Base-by-base conservation (phyloP, 305 asterid species). In the Fraxinus paxiana region DNA sequence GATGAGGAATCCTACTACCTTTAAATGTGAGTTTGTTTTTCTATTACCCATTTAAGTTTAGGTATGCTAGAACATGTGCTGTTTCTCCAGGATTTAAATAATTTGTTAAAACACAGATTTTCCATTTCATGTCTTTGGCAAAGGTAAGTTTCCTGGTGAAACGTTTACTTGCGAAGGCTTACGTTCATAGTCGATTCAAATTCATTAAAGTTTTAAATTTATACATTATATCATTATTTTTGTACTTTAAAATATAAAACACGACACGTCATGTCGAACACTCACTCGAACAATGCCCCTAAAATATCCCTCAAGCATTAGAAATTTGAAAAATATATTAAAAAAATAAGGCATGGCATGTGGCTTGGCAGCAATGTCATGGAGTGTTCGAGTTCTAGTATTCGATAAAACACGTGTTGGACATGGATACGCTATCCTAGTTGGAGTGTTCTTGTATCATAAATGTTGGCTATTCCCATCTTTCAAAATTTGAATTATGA, bases 1-100 rank as follows among this genome's bases (percentile, higher is more conserved):
- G 86, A 88, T 89, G 93, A 87, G 95, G 85, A 86, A 91, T 70
- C 93, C 93, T 30, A 70, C 88, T 37, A 83, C 95, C 79, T 89
- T 91, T 79, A 91, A 91, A 82, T 91, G 95, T 91, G 81, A 91
- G 95, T 85, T 41, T 56, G 20, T 63, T 37, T 15, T 70, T 73
- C 17, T 13, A 5, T 13, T 22, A 12, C 31, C 46, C 10, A 10
- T n/a, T 30, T n/a, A 31, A 15, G 41, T 30, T 65, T 9, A 3
- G 22, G 31, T 61, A 48, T 37, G 67, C 28, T 35, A 9, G 8
- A 35, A 37, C 33, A 33, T 54, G 6, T 56, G 65, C 41, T 0
- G 6, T 15, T 74, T 20, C 18, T 22, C 30, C 46, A 54, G 33
- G 30, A 73, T 9, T 56, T 37, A 37, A 18, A 6, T 18, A 56